Conservation (phyloP, 148 eudicot species). For the Arctostaphylos glauca region DNA sequence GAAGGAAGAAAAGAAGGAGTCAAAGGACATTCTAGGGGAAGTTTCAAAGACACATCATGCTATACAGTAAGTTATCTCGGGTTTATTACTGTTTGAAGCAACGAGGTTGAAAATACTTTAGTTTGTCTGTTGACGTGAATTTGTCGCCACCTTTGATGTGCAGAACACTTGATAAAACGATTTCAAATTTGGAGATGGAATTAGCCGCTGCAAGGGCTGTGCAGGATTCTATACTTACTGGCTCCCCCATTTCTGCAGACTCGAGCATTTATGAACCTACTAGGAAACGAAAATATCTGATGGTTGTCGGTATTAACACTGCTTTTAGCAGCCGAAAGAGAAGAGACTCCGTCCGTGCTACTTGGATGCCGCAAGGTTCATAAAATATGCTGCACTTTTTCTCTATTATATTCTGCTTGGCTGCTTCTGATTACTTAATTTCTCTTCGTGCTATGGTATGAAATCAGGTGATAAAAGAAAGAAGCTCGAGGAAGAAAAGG, state of each 20-base stretch:
- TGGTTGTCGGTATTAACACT: constrained; percentile 87
- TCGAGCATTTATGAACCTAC: constrained; percentile 32
- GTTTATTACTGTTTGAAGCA: neutral
- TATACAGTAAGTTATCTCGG: constrained; percentile 50
- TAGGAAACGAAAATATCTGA: constrained; percentile 67
- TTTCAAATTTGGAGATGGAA: constrained; percentile 89
- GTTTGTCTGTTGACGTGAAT: neutral
- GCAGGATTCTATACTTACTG: constrained; percentile 71
- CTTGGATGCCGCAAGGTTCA: constrained; percentile 96
- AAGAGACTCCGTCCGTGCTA: constrained; percentile 91
- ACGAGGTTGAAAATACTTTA: neutral
- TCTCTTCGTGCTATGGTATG: neutral
- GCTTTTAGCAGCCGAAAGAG: constrained; percentile 93
- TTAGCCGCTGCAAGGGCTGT: constrained; percentile 90
- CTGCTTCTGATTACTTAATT: neutral
- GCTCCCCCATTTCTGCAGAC: constrained; percentile 57
- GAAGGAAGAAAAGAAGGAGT: constrained; percentile 37
- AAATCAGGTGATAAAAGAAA: constrained; percentile 63
- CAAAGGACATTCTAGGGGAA: constrained; percentile 46
- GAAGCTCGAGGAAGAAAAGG: constrained; percentile 90
- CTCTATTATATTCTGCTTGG: neutral
- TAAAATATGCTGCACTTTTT: constrained; percentile 7
- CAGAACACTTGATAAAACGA: constrained; percentile 80
- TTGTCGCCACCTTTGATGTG: constrained; percentile 12
- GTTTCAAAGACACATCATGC: constrained; percentile 52